phyloP scores from a whole-genome alignment of 495 filamentous ascomycete genomes.

The Talaromyces trachyspermus region DNA sequence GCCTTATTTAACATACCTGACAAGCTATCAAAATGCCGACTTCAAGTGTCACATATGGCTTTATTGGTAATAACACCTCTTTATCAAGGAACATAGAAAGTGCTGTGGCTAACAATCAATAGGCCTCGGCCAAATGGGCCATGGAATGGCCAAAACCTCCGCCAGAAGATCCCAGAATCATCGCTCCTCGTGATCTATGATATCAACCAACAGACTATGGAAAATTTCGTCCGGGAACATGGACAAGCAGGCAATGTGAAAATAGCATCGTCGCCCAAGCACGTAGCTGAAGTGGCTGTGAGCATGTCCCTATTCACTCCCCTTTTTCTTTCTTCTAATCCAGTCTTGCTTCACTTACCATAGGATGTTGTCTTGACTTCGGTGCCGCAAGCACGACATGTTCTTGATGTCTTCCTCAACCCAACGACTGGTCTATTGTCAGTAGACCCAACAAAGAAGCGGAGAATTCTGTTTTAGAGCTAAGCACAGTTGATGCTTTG shows the following conservation, averaged over 20 bases:
- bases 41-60: background rate
- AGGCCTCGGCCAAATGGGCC: conserved; percentile 43
- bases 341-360: background rate
- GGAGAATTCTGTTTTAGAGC: conserved; percentile 32
- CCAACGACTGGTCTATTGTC: conserved; percentile 25
- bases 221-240: conserved; percentile 24
- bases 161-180: conserved; percentile 25
- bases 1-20: background rate
- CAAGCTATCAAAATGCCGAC: background rate
- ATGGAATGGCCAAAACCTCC: conserved; percentile 32
- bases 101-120: conserved; percentile 19
- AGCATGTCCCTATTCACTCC: background rate
- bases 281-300: conserved; percentile 38
- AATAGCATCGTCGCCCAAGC: conserved; percentile 21
- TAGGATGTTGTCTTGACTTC: conserved; percentile 61
- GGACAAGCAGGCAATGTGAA: conserved; percentile 15
- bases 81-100: background rate
- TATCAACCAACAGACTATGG: conserved; percentile 21
- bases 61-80: conserved; percentile 2
- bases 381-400: conserved; percentile 59
- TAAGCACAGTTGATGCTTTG: conserved; percentile 36
- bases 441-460: conserved; percentile 15
- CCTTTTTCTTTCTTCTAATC: conserved; percentile 1
- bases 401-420: conserved; percentile 47
- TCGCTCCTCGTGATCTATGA: conserved; percentile 33